Base-by-base conservation (phyloP, 179 eudicot genomes). In the Patellifolia procumbens region DNA sequence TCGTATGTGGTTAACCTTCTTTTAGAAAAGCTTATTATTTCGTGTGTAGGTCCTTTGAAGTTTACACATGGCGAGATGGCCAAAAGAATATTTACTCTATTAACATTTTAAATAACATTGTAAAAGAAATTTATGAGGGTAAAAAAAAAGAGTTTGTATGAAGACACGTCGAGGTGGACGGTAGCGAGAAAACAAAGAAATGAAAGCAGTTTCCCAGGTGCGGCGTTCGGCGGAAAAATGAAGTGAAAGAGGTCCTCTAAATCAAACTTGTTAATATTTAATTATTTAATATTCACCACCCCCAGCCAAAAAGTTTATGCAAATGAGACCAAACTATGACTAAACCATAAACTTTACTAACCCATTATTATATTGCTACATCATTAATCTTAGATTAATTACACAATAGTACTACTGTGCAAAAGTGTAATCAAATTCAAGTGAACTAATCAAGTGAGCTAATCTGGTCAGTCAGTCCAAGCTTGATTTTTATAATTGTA, bases 221-320 rank as follows among this genome's bases (percentile, higher is more conserved):
- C 84, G 81, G 84, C 84, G 84, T 78, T 81, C 84, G 84, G 84
- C 84, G 84, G 81, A 82, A 69, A 82, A 74, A 45, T 29, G 74
- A 77, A 62, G 77, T 58, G 62, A 60, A 74, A 61, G 46, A 67
- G 45, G 39, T n/a, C 52, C 17, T 68, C 29, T 42, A 68, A 74
- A 66, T 77, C 75, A 77, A 82, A 82, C 73, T 73, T 71, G 31
- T 48, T 58, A n/a, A 22, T 22, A 48, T 55, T 66, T n/a, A 22
- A 66, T 22, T 32, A 60, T 8, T 48, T 2, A 34, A 20, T 15
- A 22, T n/a, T n/a, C n/a, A n/a, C n/a, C n/a, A n/a, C n/a, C 42
- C 45, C 19, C 77, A 77, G 52, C 63, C 42, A 70, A 71, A 68
- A 26, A 45, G 32, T 66, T 73, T 76, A n/a, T 76, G 58, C 51